Conservation (phyloP, 768 basidiomycete genomes). For the Auriscalpium microsporum region DNA sequence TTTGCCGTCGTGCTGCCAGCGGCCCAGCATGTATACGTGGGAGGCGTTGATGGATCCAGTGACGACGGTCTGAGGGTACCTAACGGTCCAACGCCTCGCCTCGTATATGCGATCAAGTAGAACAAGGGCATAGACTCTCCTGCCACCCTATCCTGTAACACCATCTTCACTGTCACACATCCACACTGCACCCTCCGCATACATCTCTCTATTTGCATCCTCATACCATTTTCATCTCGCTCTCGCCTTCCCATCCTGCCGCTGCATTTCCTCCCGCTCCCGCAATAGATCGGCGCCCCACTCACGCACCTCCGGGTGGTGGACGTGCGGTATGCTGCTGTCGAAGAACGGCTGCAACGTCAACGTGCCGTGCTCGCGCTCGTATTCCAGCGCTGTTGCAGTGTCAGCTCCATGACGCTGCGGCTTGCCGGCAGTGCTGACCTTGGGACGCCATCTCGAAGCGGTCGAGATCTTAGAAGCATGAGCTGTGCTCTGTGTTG, state of each 20-base stretch:
- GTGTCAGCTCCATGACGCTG: neutral
- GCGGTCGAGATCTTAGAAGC: conserved; percentile 61
- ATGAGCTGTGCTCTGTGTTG: neutral
- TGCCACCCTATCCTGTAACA: neutral
- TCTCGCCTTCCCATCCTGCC: neutral
- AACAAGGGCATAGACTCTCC: too few species aligned
- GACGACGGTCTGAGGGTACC: too few species aligned
- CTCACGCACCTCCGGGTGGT: conserved; percentile 59
- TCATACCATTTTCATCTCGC: neutral
- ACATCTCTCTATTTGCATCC: neutral
- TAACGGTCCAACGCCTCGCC: too few species aligned
- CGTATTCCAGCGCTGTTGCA: conserved; percentile 62
- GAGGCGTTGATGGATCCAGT: too few species aligned
- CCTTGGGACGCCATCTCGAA: conserved; percentile 88
- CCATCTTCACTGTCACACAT: neutral
- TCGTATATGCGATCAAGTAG: too few species aligned
- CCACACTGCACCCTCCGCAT: neutral
- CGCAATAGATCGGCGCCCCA: conserved; percentile 57
- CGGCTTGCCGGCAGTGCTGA: conserved; percentile 13
- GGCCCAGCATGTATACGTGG: too few species aligned
- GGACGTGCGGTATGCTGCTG: conserved; percentile 62
- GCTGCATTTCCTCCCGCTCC: conserved; percentile 33
- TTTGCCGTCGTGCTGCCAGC: too few species aligned
- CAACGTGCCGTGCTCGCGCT: conserved; percentile 36
- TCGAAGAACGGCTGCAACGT: conserved; percentile 74